A percentile compares a stretch with the other conserved stretches of the same genome.
These are phyloP conservation scores for Phytopythium sindhum DNA, from an alignment of 352 stramenopile genomes.

Conservation along the genomic window DNA sequence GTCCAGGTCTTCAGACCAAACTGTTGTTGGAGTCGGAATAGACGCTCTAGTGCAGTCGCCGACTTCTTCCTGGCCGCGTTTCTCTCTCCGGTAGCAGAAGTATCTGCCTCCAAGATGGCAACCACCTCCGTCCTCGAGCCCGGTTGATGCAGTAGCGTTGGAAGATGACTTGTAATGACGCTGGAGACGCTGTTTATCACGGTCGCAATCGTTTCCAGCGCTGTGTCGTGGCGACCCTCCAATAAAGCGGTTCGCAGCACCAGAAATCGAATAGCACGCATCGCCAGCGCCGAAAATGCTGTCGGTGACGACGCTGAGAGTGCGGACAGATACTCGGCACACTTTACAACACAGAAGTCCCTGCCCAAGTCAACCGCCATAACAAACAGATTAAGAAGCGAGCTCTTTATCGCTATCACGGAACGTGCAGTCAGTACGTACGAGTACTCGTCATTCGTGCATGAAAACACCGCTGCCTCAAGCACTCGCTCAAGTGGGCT, in stretches of 20 bases:
- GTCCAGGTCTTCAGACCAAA: constrained; percentile 21
- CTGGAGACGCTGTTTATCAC: constrained; percentile 29
- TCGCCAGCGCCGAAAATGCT: constrained; percentile 25
- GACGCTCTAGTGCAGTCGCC: constrained; percentile 27
- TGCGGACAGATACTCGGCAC: constrained; percentile 32
- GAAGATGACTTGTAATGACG: constrained; percentile 2
- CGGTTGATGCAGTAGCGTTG: neutral
- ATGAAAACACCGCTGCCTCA: neutral
- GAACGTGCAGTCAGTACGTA: neutral
- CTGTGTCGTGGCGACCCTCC: constrained; percentile 24
- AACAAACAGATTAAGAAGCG: neutral
- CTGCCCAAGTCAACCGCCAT: neutral
- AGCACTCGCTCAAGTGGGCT: constrained; percentile 5
- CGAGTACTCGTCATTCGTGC: neutral
- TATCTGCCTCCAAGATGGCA: constrained; percentile 26
- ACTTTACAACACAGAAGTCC: constrained; percentile 36
- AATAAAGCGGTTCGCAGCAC: constrained; percentile 37
- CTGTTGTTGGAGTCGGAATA: constrained; percentile 27
- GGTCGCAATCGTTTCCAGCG: constrained; percentile 24
- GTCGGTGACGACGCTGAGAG: constrained; percentile 20
- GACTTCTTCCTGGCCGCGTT: constrained; percentile 19
- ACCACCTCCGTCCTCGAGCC: constrained; percentile 12
- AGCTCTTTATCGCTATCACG: too few relatives aligned
- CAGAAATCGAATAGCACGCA: constrained; percentile 34
- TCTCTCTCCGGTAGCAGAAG: constrained; percentile 15